A percentile compares a stretch with the other conserved stretches of the same genome.
phyloP scores from a whole-genome alignment of 108 stramenopile genomes.

The Cyclotella choctawhatcheeana region DNA sequence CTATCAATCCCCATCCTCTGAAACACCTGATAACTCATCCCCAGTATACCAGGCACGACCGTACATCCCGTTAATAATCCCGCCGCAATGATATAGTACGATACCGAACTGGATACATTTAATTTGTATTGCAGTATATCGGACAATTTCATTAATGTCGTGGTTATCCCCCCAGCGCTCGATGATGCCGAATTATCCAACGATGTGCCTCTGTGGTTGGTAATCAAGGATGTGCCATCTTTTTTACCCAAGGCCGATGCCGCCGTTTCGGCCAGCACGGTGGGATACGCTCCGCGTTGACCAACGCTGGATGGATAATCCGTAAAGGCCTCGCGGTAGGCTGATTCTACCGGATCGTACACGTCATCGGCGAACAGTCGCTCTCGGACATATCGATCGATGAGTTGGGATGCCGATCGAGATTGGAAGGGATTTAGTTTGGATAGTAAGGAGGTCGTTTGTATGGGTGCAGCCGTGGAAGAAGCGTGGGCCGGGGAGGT shows the following conservation, averaged over 20 bases:
- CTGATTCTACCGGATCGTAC: slow-evolving; percentile 79
- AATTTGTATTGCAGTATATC: slow-evolving; percentile 33
- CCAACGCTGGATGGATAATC: slow-evolving; percentile 19
- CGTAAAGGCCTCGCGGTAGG: slow-evolving; percentile 72
- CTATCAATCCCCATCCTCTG: slow-evolving; percentile 51
- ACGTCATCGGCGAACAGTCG: slow-evolving; percentile 84
- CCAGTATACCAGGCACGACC: slow-evolving; percentile 34
- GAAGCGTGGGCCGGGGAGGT: slow-evolving; percentile 8
- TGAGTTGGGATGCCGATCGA: slow-evolving; percentile 61
- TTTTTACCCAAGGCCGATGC: slow-evolving; percentile 33
- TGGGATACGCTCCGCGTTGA: slow-evolving; percentile 37
- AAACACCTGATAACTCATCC: slow-evolving; percentile 43
- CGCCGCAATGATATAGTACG: slow-evolving; percentile 47
- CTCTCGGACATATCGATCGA: slow-evolving; percentile 70
- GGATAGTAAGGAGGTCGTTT: slow-evolving; percentile 4
- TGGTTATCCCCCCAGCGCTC: slow-evolving; percentile 27
- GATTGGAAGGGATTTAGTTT: slow-evolving; percentile 33
- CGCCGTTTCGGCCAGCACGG: slow-evolving; percentile 42
- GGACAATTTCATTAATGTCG: slow-evolving; percentile 21
- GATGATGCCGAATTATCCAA: background rate
- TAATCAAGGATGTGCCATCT: slow-evolving; percentile 7
- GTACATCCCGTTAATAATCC: slow-evolving; percentile 24
- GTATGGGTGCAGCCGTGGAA: background rate
- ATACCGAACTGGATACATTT: slow-evolving; percentile 15
- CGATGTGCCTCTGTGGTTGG: too few relatives aligned